These are phyloP conservation scores for Zygnema cylindricum DNA, from an alignment of 139 green algal species.

Conservation along the genomic window DNA sequence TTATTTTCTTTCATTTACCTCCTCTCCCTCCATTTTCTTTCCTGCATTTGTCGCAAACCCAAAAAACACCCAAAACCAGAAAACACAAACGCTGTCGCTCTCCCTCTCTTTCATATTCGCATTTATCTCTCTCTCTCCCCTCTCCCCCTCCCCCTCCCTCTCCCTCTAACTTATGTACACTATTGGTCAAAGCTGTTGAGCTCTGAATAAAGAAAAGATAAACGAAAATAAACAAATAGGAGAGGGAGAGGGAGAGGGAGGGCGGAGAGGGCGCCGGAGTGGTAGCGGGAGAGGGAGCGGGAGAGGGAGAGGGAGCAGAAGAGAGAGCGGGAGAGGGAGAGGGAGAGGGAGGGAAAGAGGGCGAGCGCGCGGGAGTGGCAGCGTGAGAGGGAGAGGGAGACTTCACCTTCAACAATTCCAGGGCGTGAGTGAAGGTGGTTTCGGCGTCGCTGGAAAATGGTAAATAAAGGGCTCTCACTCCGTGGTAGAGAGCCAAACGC, in stretches of 20 bases:
- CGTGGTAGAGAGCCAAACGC: slow-evolving; percentile 82
- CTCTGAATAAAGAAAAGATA: background rate
- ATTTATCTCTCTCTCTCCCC: no score
- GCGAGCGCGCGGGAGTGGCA: background rate
- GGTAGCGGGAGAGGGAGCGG: background rate
- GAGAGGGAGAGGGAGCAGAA: background rate
- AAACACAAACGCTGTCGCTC: no score
- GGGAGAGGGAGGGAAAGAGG: slow-evolving; percentile 3
- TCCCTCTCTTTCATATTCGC: no score
- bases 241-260: background rate
- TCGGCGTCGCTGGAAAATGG: slow-evolving; percentile 67
- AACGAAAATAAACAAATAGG: background rate
- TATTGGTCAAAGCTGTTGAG: no score
- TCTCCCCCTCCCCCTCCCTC: no score
- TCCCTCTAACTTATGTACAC: no score
- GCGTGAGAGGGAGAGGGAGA: background rate
- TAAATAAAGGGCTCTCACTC: slow-evolving; percentile 69
- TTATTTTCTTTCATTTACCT: no score
- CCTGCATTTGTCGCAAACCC: slow-evolving; percentile 19
- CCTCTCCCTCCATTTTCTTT: background rate
- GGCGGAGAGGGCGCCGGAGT: background rate
- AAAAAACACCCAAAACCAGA: background rate
- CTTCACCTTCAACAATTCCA: background rate
- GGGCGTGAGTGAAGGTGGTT: slow-evolving; percentile 63
- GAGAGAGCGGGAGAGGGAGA: background rate